Base-by-base conservation (phyloP, 164 flowering plant species). In the Nymphaea colorata region DNA sequence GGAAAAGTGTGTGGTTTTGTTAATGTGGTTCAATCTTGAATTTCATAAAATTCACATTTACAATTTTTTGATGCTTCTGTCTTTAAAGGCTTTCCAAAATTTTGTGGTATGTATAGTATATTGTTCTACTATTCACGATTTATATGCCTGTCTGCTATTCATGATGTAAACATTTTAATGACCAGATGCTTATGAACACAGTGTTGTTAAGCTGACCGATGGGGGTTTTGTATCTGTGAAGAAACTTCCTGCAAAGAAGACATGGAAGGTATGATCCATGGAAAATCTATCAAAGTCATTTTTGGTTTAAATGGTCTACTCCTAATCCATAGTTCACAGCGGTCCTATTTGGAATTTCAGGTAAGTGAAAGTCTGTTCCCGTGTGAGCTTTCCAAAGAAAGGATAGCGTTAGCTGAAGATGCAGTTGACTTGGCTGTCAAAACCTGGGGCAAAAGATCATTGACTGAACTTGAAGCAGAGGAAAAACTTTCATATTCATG, bases 381-480 rank as follows among this genome's bases (percentile, higher is more conserved):
- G 6, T 88, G 96, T 76, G 74, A 83, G 44, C 77, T 94, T 57
- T 88, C 95, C n/a, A 81, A 72, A 69, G 75, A 81, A 75, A 91
- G 79, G 71, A 53, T 76, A 51, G 73, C 79, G 66, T 76, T 84
- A 74, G 88, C 95, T 66, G 97, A 88, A 76, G 96, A 86, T 74
- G 96, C 97, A 74, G 99, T 91, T 51, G 76, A 85, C 61, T 79
- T 85, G 68, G 95, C 97, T 77, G 84, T 80, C 18, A 79, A 85
- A 77, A 75, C 86, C 16, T 94, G 99, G 99, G 99, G 99, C 17
- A 78, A 81, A 77, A 86, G 80, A 77, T 87, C 91, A 25, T 77
- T 91, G 70, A 83, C 85, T 73, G 99, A 91, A 77, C 96, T 94
- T 75, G 99, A 94, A 79, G 97, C 93, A 14, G 99, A 94, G 78